These are phyloP conservation scores for Trichoderma simmonsii DNA, from an alignment of 2,329 filamentous ascomycete species.

Conservation along the genomic window DNA sequence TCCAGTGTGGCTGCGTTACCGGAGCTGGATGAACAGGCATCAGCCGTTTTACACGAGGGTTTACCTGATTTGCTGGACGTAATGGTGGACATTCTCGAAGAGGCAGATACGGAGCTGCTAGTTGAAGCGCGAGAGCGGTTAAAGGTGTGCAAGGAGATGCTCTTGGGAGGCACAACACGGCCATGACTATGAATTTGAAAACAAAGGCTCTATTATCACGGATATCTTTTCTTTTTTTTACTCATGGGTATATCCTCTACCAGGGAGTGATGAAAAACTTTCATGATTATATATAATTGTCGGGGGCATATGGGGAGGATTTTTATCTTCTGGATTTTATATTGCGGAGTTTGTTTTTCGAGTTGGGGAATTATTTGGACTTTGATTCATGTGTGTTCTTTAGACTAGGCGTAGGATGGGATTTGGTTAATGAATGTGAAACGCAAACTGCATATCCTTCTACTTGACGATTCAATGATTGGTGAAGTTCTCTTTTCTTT, in stretches of 20 bases:
- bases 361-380: background rate
- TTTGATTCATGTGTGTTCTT: background rate
- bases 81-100: constrained; percentile 41
- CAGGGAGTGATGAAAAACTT: background rate
- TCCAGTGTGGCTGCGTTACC: constrained; percentile 67
- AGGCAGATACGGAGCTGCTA: constrained; percentile 62
- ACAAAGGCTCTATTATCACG: background rate
- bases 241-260: background rate
- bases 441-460: background rate
- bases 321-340: background rate
- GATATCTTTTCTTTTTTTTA: background rate
- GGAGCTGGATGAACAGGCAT: constrained; percentile 66
- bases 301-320: background rate
- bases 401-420: background rate
- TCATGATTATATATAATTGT: background rate
- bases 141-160: constrained; percentile 53
- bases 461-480: background rate
- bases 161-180: constrained; percentile 19
- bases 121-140: constrained; percentile 72
- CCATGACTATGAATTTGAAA: background rate
- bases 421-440: background rate
- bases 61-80: constrained; percentile 46
- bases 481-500: background rate
- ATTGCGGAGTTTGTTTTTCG: background rate
- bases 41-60: constrained; percentile 60